These are phyloP conservation scores for Cercospora beticola DNA, from an alignment of 2,329 filamentous ascomycete species.

Conservation along the genomic window DNA sequence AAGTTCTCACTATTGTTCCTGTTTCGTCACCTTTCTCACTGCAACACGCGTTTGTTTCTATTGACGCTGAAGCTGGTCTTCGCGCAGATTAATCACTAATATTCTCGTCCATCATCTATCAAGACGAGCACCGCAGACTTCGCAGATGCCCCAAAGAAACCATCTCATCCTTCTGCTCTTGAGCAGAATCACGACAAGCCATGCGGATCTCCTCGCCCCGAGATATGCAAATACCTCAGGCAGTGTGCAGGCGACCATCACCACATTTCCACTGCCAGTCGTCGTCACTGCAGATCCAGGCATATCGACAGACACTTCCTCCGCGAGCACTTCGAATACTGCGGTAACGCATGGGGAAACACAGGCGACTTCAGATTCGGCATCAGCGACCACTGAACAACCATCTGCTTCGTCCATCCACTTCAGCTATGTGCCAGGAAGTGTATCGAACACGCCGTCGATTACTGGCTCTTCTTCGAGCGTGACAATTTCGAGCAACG, in stretches of 20 bases:
- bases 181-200: conserved; percentile 7
- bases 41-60: conserved; percentile 15
- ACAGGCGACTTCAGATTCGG: background rate
- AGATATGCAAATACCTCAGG: conserved; percentile 14
- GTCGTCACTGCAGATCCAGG: background rate
- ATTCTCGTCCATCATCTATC: background rate
- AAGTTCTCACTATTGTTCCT: background rate
- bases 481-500: background rate
- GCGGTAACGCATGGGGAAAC: background rate
- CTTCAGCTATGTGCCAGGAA: conserved; percentile 14
- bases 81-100: conserved; percentile 23
- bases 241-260: background rate
- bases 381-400: background rate
- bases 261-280: background rate
- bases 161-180: conserved; percentile 20
- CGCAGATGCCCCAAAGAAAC: conserved; percentile 15
- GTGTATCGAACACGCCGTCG: background rate
- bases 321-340: background rate
- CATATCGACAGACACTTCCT: background rate
- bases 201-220: conserved; percentile 19
- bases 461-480: background rate
- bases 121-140: background rate
- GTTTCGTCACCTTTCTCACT: conserved; percentile 16
- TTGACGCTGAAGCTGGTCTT: conserved; percentile 33
- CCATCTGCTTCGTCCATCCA: background rate